A percentile compares a stretch with the other conserved stretches of the same genome.
Evolutionary conservation across 371 early-diverging fungal genomes (phyloP).

Genomic region (Massospora cicadina): DNA sequence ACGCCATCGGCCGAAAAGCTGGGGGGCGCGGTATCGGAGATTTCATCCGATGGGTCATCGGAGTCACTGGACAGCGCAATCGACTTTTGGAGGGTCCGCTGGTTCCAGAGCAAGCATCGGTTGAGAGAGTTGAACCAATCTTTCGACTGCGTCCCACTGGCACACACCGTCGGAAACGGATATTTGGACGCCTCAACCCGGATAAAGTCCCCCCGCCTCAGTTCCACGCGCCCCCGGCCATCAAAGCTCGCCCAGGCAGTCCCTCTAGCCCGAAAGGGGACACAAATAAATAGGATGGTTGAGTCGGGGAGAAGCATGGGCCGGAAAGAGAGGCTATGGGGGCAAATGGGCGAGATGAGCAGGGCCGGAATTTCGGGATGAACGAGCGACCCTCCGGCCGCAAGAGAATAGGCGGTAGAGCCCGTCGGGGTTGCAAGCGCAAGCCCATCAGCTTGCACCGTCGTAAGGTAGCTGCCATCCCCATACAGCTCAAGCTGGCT

Average conservation of each 20-base stretch:
- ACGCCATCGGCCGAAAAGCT: too few species aligned
- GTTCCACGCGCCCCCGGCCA: constrained; percentile 66
- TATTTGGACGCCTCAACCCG: constrained; percentile 62
- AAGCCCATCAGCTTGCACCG: constrained; percentile 78
- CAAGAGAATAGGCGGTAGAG: constrained; percentile 83
- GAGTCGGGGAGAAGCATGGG: constrained; percentile 85
- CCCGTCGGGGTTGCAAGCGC: constrained; percentile 88
- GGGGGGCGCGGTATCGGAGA: too few species aligned
- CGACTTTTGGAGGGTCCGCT: constrained; percentile 52
- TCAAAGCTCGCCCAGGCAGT: constrained; percentile 77
- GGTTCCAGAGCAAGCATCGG: constrained; percentile 68
- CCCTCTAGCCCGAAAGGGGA: constrained; percentile 45
- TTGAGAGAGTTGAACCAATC: constrained; percentile 72
- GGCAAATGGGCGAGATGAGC: constrained; percentile 84
- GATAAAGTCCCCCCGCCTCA: constrained; percentile 79
- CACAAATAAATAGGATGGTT: constrained; percentile 52
- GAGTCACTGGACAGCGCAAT: constrained; percentile 24
- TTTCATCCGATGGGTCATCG: constrained; percentile 15
- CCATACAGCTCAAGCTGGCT: constrained; percentile 75
- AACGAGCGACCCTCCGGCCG: constrained; percentile 83
- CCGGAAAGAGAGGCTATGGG: constrained; percentile 82
- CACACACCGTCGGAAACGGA: constrained; percentile 77
- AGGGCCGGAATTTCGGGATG: constrained; percentile 86
- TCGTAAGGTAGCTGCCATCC: constrained; percentile 63
- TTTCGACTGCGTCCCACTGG: constrained; percentile 41